Base-by-base conservation (phyloP, 2,329 filamentous ascomycete genomes). In the Hysterium pulicare region DNA sequence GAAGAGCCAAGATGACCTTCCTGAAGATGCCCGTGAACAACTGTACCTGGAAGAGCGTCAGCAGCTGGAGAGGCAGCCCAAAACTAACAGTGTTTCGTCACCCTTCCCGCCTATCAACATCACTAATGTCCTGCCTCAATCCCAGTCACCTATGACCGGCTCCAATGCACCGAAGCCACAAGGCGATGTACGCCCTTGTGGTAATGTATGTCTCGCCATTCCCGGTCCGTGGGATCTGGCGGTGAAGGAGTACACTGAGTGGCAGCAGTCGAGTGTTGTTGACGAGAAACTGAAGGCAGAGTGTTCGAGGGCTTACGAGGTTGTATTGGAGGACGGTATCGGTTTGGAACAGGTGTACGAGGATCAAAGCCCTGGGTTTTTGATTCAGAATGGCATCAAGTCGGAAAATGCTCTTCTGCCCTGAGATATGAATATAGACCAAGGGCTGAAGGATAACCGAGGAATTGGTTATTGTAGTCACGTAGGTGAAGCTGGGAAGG, bases 41-140 rank as follows among this genome's bases (percentile, higher is more conserved):
- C 44, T 67, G 17, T 64, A 62, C 50, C 43, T 42, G 23, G 58
- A 64, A 49, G 58, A 66, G 40, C 51, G 60, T 17, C 38, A 64
- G 43, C 50, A 47, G 38, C 43, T 51, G 8, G 48, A 60, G 20
- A 48, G 49, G 38, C 44, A 51, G 33, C 42, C 41, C 11, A 60
- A 58, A 46, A 33, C 13, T 33, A 15, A 33, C 32, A 45, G 45
- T 41, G 38, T 35, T 40, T 38, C 38, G 28, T 52, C 48, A 15
- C 45, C 17, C 24, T 43, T 45, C 46, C 54, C 56, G 31, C 54
- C 53, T 21, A 64, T 64, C 38, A 56, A 54, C 42, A 62, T 68
- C 31, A 58, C 59, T 46, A 48, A 65, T 37, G 50, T 60, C 8
- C 50, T 55, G 30, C 49, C 51, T 28, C 32, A 40, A 19, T 40